Conservation (phyloP, 2,329 filamentous ascomycete genomes). For the Claviceps humidiphila region DNA sequence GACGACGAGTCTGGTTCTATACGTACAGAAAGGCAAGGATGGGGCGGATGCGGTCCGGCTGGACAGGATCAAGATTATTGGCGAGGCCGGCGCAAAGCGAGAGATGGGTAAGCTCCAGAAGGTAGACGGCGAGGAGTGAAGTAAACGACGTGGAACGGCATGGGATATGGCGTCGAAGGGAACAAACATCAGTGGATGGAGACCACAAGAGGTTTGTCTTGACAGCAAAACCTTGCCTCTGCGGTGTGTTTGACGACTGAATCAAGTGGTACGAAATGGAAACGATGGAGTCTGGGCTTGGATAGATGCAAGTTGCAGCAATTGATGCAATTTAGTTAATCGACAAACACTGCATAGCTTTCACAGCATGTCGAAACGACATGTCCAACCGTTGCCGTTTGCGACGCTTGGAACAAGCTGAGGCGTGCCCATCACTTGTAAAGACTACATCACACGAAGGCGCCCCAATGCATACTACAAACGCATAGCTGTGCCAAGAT, state of each 20-base stretch:
- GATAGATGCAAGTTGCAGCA: neutral
- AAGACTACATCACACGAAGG: no score
- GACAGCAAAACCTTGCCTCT: no score
- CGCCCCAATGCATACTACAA: neutral
- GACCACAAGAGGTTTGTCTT: no score
- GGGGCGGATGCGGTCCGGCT: conserved; percentile 76
- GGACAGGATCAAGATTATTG: conserved; percentile 67
- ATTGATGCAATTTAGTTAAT: neutral
- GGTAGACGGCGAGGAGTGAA: conserved; percentile 60
- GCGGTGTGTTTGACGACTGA: no score
- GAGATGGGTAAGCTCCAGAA: conserved; percentile 94
- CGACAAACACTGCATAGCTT: neutral
- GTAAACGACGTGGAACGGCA: neutral
- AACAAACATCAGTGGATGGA: no score
- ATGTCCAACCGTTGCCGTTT: no score
- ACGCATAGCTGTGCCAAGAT: neutral
- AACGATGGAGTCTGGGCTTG: neutral
- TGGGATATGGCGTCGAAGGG: neutral
- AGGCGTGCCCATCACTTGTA: no score
- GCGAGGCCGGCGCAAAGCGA: conserved; percentile 81
- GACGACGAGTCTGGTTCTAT: conserved; percentile 73
- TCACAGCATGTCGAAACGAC: neutral
- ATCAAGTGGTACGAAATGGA: neutral
- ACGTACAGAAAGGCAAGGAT: conserved; percentile 75
- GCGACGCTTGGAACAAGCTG: no score